A percentile compares a stretch with the other conserved stretches of the same genome.
Evolutionary conservation across 2,329 filamentous ascomycete species (phyloP).

Genomic region (Fusarium sp.): DNA sequence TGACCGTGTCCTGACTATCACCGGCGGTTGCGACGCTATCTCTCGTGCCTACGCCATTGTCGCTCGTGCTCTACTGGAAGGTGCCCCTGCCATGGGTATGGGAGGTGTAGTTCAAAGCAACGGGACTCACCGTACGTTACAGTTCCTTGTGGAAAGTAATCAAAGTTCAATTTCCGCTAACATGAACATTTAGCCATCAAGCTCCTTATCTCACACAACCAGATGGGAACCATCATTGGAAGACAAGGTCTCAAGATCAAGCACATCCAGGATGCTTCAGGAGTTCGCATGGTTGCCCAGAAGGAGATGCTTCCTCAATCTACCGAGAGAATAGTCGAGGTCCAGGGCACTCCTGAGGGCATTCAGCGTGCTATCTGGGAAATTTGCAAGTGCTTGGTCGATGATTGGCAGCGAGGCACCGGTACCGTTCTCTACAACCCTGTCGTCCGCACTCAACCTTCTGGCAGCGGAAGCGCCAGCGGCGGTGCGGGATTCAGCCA

Average conservation of each 20-base stretch:
- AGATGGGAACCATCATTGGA: conserved; percentile 99
- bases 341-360: conserved; percentile 93
- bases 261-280: conserved; percentile 96
- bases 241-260: conserved; percentile 98
- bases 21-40: conserved; percentile 87
- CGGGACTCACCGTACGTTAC: conserved; percentile 85
- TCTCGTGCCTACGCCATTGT: conserved; percentile 94
- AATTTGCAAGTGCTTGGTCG: conserved; percentile 97
- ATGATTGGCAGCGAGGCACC: conserved; percentile 97
- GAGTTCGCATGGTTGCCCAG: conserved; percentile 98
- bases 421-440: conserved; percentile 98
- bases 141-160: not conserved
- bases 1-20: conserved; percentile 96
- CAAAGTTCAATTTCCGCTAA: conserved; percentile 19
- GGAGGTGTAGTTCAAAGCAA: conserved; percentile 87
- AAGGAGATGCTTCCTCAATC: conserved; percentile 99
- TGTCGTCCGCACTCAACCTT: conserved; percentile 83
- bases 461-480: conserved; percentile 57
- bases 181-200: conserved; percentile 77
- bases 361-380: conserved; percentile 98
- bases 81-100: conserved; percentile 95
- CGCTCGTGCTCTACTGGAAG: conserved; percentile 89
- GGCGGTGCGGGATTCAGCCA: conserved; percentile 51
- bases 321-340: conserved; percentile 96
- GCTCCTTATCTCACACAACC: conserved; percentile 98